Evolutionary conservation across 2,329 filamentous ascomycete species (phyloP).

Genomic region (Tolypocladium pustulatum): DNA sequence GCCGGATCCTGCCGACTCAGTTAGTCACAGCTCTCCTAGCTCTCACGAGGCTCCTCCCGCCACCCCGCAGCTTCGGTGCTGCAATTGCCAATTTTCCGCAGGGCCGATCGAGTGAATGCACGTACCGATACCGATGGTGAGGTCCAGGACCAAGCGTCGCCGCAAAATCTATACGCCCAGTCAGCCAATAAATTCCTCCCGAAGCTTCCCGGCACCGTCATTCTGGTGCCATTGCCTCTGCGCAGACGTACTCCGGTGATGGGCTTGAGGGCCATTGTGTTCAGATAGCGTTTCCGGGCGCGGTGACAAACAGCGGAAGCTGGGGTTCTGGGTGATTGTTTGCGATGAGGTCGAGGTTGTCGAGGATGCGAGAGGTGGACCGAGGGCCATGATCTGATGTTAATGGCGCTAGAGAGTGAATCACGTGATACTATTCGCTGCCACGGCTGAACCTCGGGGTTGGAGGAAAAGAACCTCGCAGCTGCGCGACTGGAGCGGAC

Average conservation of each 20-base stretch:
- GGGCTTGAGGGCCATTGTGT: slow-evolving; percentile 44
- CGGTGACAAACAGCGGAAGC: slow-evolving; percentile 10
- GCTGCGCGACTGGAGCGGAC: not conserved
- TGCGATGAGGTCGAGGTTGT: slow-evolving; percentile 11
- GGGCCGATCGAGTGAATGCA: slow-evolving; percentile 8
- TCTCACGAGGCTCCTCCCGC: not conserved
- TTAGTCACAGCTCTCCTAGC: slow-evolving; percentile 19
- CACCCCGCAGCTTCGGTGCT: slow-evolving; percentile 9
- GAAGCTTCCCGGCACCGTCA: not conserved
- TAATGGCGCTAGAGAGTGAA: slow-evolving; percentile 19
- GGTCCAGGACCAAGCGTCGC: slow-evolving; percentile 46
- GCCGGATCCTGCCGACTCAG: slow-evolving; percentile 34
- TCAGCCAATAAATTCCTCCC: slow-evolving; percentile 19
- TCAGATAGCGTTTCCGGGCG: slow-evolving; percentile 10
- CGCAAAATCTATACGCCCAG: slow-evolving; percentile 43
- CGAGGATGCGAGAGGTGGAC: not conserved
- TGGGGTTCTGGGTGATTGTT: slow-evolving; percentile 10
- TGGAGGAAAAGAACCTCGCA: slow-evolving; percentile 13
- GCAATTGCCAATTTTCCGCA: slow-evolving; percentile 10
- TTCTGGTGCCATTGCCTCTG: slow-evolving; percentile 16
- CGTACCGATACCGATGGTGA: slow-evolving; percentile 46
- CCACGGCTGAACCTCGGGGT: slow-evolving; percentile 14
- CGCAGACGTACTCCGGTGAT: slow-evolving; percentile 47
- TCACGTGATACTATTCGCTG: slow-evolving; percentile 9
- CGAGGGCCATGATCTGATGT: slow-evolving; percentile 20